These are phyloP conservation scores for Funneliformis mosseae DNA, from an alignment of 192 early-diverging fungal species.

Conservation along the genomic window DNA sequence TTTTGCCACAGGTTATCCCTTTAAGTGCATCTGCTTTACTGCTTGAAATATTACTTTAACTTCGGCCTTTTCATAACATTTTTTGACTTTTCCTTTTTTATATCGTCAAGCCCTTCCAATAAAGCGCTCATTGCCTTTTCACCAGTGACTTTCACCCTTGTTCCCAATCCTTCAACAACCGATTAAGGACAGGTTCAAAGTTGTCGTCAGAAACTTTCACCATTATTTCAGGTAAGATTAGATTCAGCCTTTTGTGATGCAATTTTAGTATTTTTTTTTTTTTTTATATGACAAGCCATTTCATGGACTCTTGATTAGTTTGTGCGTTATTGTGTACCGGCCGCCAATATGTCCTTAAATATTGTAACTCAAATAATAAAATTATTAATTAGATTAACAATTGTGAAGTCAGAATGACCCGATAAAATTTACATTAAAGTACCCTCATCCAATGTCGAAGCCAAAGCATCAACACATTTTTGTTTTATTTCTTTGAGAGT, in stretches of 20 bases:
- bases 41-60: conserved; percentile 66
- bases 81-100: conserved; percentile 87
- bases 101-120: conserved; percentile 84
- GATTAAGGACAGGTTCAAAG: conserved; percentile 80
- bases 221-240: conserved; percentile 78
- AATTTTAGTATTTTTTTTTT: conserved; percentile 69
- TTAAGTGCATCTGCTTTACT: conserved; percentile 23
- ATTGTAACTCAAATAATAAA: conserved; percentile 47
- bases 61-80: conserved; percentile 86
- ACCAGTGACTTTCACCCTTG: conserved; percentile 83
- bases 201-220: conserved; percentile 83
- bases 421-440: conserved; percentile 56
- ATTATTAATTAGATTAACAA: too few relatives aligned
- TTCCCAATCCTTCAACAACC: conserved; percentile 83
- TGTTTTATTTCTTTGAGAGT: conserved; percentile 95
- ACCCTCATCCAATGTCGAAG: conserved; percentile 80
- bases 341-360: conserved; percentile 72
- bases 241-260: conserved; percentile 78
- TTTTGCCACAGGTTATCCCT: not conserved
- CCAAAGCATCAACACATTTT: conserved; percentile 80
- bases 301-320: conserved; percentile 76
- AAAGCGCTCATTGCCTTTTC: conserved; percentile 74
- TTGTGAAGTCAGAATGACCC: not conserved
- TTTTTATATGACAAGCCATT: conserved; percentile 73
- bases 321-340: conserved; percentile 93